phyloP scores from a whole-genome alignment of 1,284 basidiomycete genomes.

The Chalciporus sp. region DNA sequence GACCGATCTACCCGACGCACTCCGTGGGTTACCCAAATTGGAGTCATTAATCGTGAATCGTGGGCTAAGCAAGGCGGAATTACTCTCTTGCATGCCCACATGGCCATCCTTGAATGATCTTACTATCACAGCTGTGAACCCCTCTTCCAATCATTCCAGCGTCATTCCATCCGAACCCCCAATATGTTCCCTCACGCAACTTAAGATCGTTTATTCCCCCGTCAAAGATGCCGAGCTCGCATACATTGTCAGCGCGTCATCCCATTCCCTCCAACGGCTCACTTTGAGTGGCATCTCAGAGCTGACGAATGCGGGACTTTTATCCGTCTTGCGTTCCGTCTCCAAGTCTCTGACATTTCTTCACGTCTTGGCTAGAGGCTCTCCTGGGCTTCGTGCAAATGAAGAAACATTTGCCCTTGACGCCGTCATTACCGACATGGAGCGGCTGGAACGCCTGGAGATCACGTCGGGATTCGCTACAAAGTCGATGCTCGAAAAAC shows the following conservation, averaged over 20 bases:
- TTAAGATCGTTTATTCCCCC: background rate
- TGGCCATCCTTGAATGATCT: conserved; percentile 15
- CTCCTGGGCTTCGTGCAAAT: background rate
- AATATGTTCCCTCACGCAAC: background rate
- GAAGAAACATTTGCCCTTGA: conserved; percentile 15
- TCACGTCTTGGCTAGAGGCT: background rate
- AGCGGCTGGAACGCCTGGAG: conserved; percentile 3
- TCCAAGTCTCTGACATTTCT: background rate
- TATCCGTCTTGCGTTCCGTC: background rate
- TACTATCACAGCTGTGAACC: background rate
- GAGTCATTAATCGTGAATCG: background rate
- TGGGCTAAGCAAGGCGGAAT: background rate
- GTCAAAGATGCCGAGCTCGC: conserved; percentile 11
- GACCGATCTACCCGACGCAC: background rate
- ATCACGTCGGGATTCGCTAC: conserved; percentile 7
- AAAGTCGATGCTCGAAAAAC: conserved; percentile 10
- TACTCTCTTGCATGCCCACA: conserved; percentile 6
- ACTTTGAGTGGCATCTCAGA: background rate
- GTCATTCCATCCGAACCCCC: background rate
- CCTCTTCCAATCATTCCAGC: background rate
- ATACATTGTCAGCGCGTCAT: conserved; percentile 8
- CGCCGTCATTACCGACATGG: conserved; percentile 1
- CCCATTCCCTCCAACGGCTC: conserved; percentile 6
- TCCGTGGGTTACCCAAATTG: conserved; percentile 2
- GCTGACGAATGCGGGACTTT: conserved; percentile 9